Evolutionary conservation across 306 rosid species (phyloP), one percentile per base, ranked within the genome.

Genomic region (Alnus glutinosa): DNA sequence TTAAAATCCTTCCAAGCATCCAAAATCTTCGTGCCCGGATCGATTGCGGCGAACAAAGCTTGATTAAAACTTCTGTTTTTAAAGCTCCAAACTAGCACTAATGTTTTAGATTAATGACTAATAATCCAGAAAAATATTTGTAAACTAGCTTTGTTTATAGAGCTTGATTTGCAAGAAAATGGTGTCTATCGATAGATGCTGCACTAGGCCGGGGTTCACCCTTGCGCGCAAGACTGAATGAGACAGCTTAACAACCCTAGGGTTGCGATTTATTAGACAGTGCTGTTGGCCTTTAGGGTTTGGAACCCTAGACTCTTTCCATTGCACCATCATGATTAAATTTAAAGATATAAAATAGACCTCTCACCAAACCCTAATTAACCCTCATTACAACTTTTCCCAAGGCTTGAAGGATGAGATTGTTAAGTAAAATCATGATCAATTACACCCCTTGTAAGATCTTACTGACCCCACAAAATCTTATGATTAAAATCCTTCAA

Each of bases 81-180:
- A 2, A 61, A 8, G 48, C 34, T 61, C n/a, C 1, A 34, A 80
- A 77, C 81, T 81, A 73, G 80, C 54, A 75, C 28, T 23, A 23
- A 23, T 23, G 0, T 18, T 48, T 39, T 44, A 62, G 3, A 23
- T 19, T 70, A 7, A 48, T 2, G 11, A 47, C 34, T 48, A 18
- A 59, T 58, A 75, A 28, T 77, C 76, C 58, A 66, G 59, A 59
- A 37, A 71, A 19, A 55, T 61, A 10, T 70, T 58, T 37, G 50
- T 39, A 34, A 39, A 55, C 15, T 55, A 51, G 78, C 32, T 62
- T 28, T 81, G 79, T 48, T 76, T 78, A 19, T 80, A 13, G 76
- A 78, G 47, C 80, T 80, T 80, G 63, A 13, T 66, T 67, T 78
- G 54, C 79, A 79, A 77, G 88, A 86, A 79, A 90, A 79, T 75